Evolutionary conservation across 495 filamentous ascomycete genomes (phyloP).

Genomic region (Podospora sp.): DNA sequence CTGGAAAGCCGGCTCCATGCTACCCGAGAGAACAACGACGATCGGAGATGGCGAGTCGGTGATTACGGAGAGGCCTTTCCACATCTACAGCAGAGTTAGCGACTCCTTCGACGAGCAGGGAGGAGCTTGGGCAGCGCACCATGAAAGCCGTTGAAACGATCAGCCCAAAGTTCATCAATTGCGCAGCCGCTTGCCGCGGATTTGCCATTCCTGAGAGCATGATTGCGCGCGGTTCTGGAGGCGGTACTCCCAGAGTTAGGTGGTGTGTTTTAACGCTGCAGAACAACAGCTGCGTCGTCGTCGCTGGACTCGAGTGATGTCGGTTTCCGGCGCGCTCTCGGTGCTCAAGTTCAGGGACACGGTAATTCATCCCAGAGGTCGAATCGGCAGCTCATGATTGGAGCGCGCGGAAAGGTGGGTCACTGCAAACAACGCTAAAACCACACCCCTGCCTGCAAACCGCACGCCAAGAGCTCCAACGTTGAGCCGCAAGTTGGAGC

Average conservation of each 20-base stretch:
- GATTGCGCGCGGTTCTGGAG: constrained; percentile 38
- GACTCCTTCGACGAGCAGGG: background rate
- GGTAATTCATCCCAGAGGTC: constrained; percentile 27
- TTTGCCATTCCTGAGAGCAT: constrained; percentile 74
- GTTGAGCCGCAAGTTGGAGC: background rate
- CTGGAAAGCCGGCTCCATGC: constrained; percentile 98
- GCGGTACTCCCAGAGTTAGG: background rate
- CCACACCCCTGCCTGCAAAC: background rate
- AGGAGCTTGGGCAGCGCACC: constrained; percentile 42
- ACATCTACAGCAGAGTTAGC: constrained; percentile 54
- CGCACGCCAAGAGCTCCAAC: background rate
- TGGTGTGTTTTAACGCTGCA: background rate
- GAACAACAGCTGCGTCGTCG: constrained; percentile 1
- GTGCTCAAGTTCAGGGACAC: constrained; percentile 22
- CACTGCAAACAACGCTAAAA: background rate
- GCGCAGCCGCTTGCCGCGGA: constrained; percentile 82
- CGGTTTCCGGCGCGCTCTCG: background rate
- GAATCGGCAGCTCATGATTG: constrained; percentile 32
- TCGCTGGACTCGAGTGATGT: constrained; percentile 3
- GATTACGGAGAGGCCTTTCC: constrained; percentile 90
- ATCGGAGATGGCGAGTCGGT: constrained; percentile 89
- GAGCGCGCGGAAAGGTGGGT: constrained; percentile 21
- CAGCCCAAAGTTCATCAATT: constrained; percentile 92
- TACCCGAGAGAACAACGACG: constrained; percentile 91
- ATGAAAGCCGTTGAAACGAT: constrained; percentile 95